Percentiles rank a stretch among this genome's conserved stretches.
phyloP scores from a whole-genome alignment of 805 yeast genomes.

The Helenozyma rhizophorensis region DNA sequence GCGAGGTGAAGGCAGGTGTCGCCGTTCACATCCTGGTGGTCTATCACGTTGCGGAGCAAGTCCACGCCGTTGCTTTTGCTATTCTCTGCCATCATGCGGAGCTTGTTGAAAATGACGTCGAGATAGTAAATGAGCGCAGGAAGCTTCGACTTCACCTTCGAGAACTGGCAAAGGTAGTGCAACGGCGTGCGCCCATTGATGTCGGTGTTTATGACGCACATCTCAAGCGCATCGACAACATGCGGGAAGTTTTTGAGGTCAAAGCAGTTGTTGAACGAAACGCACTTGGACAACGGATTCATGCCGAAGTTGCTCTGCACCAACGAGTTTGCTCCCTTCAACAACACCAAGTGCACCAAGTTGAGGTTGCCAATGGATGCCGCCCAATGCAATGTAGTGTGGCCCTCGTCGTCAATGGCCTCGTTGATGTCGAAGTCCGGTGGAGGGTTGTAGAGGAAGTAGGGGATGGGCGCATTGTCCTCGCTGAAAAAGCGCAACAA shows the following conservation, averaged over 20 bases:
- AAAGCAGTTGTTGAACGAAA: constrained; percentile 83
- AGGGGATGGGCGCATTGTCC: constrained; percentile 50
- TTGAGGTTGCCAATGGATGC: constrained; percentile 87
- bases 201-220: constrained; percentile 77
- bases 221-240: constrained; percentile 69
- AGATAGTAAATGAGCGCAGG: constrained; percentile 82
- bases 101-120: constrained; percentile 68
- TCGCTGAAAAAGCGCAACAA: constrained; percentile 40
- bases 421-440: constrained; percentile 65
- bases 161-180: constrained; percentile 77
- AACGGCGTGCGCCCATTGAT: constrained; percentile 68
- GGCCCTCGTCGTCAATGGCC: constrained; percentile 90
- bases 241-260: constrained; percentile 75
- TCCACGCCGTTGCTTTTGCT: constrained; percentile 40
- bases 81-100: constrained; percentile 44
- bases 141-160: constrained; percentile 59
- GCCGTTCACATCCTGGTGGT: constrained; percentile 78
- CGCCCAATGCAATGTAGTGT: constrained; percentile 96
- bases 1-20: constrained; percentile 85
- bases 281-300: constrained; percentile 81
- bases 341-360: constrained; percentile 69
- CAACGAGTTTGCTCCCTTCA: constrained; percentile 66
- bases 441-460: constrained; percentile 59
- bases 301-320: constrained; percentile 63
- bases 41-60: constrained; percentile 56